Evolutionary conservation across 352 stramenopile genomes (phyloP), one percentile per base, ranked within the genome.

Genomic region (Globisporangium nodosum): DNA sequence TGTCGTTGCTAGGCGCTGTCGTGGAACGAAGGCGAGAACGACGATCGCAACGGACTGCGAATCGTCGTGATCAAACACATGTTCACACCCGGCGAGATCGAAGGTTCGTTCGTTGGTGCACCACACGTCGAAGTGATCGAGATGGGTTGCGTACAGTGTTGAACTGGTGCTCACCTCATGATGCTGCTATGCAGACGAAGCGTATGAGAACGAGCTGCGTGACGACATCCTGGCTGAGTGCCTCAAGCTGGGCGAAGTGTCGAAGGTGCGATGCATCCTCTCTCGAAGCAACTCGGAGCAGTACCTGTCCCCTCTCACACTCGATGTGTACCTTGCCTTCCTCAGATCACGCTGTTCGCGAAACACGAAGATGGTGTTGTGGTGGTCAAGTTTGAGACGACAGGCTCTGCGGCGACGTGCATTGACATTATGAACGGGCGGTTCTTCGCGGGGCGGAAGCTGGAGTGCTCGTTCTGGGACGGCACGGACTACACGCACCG

Each of bases 21-120:
- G 35, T 98, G 96, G 94, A 97, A 98, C 54, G 90, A 93, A 70
- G 94, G 97, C 49, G 95, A 98, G 71, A 83, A 96, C 40, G 89
- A 85, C 30, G 86, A 98, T 33, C 80, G 88, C 18, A 80, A 90
- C 20, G 96, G 92, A 8, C 70, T 99, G 24, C 83, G 92, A 5
- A 99, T 99, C 68, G 88, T 99, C 37, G 94, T 99, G 33, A 80
- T 99, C 33, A 97, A 98, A 76, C 87, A 97, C 78, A 92, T 98
- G 84, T 98, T 99, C 69, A 85, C 84, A 27, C 87, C 89, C 0
- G 74, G 81, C 15, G 90, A 97, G 61, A 90, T 97, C 47, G 65
- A 87, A 70, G 63, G 81, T 89, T 20, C 11, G n/a, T 43, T 12
- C 9, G 15, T 42, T 30, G 12, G n/a, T 11, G 3, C 37, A 13